Evolutionary conservation across 192 early-diverging fungal genomes (phyloP).

Genomic region (Chytriomyces confervae): DNA sequence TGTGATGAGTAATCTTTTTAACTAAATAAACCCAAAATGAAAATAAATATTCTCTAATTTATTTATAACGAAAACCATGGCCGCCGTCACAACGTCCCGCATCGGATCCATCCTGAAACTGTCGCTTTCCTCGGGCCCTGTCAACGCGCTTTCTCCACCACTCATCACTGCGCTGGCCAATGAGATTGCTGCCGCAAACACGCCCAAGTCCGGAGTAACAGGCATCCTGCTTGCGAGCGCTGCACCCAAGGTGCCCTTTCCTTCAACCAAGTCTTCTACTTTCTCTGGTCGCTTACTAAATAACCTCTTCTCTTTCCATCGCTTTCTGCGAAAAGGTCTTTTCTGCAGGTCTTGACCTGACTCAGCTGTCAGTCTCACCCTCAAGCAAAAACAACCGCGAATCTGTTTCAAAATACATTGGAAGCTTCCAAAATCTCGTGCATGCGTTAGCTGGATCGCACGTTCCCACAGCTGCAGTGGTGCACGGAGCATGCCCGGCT

Average conservation of each 20-base stretch:
- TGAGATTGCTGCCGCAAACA: conserved; percentile 8
- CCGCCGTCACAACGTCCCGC: background rate
- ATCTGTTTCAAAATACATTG: conserved; percentile 28
- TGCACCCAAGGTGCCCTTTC: conserved; percentile 16
- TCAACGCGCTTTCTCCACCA: conserved; percentile 31
- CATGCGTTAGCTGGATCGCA: conserved; percentile 20
- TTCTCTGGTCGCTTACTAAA: background rate
- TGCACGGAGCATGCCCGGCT: conserved; percentile 45
- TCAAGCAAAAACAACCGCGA: background rate
- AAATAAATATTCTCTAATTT: no score
- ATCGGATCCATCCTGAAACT: conserved; percentile 6
- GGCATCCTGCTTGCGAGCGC: conserved; percentile 30
- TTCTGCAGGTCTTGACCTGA: conserved; percentile 36
- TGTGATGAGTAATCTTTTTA: no score
- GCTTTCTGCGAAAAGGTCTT: conserved; percentile 13
- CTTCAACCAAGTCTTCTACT: background rate
- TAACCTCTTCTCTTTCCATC: background rate
- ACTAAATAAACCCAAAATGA: no score
- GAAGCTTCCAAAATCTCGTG: conserved; percentile 35
- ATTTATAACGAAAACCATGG: no score
- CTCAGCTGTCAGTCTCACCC: background rate
- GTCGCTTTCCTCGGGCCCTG: conserved; percentile 20
- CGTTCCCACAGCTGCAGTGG: conserved; percentile 36
- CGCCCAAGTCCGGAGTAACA: background rate
- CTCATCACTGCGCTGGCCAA: conserved; percentile 1